Evolutionary conservation across 805 yeast species (phyloP), one percentile per base, ranked within the genome.

Genomic region (Ogataea kodamae): DNA sequence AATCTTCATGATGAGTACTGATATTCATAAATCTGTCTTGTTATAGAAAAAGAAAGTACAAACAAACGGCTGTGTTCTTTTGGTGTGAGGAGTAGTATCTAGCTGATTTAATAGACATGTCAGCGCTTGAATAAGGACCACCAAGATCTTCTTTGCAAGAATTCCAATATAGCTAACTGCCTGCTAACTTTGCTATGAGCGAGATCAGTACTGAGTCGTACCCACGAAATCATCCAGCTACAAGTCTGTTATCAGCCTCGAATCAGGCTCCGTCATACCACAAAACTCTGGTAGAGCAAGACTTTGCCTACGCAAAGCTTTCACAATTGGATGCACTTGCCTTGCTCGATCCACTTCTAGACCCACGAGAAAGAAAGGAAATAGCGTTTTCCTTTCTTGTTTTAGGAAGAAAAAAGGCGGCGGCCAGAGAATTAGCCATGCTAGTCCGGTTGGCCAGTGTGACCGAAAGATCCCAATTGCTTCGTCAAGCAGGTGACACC

Each of bases 341-440:
- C 9, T 37, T 44, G 12, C 25, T 46, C 22, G 46, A 43, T 17
- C 45, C 48, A 10, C 18, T 27, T 4, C 32, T 35, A 9, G 40
- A 35, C 11, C 16, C 24, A 14, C 30, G 29, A 10, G 30, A 31
- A 15, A 17, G 51, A 14, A 30, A 35, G 19, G 45, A 42, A 11
- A 22, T 34, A 6, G 51, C 42, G 4, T 42, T 37, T 22, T 35
- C 46, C 5, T 43, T 43, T 12, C 37, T 46, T 43, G 48, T 37
- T 14, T 12, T 46, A 14, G 46, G 47, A 6, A 25, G 51, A 13
- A 37, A 20, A 14, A 36, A 28, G 10, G 48, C 48, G 10, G 51
- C 42, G 12, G 33, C 46, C 11, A 30, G 51, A 20, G 51, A 46
- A 18, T 28, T 46, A 13, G 42, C 43, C 9, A 46, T 43, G 19